Conservation (phyloP, 345 rosid species). For the Theobroma cacao region DNA sequence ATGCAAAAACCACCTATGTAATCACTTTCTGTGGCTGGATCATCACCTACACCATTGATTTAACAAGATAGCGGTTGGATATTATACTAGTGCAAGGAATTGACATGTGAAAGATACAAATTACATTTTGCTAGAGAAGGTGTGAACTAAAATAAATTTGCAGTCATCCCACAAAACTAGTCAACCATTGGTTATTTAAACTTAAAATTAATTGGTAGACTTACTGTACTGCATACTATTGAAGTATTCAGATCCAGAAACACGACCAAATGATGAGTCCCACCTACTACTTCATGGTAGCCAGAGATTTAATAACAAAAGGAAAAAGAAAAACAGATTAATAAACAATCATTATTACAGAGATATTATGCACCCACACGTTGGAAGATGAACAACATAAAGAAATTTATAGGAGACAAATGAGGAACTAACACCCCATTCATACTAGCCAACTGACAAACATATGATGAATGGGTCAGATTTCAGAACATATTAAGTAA, state of each 20-base stretch:
- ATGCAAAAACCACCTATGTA: conserved; percentile 65
- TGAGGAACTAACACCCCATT: background rate
- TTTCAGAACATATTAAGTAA: background rate
- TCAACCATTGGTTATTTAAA: background rate
- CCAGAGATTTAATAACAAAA: background rate
- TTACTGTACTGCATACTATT: conserved; percentile 64
- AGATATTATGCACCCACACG: background rate
- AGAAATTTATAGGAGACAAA: background rate
- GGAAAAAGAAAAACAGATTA: background rate
- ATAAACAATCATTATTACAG: conserved; percentile 3
- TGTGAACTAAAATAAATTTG: background rate
- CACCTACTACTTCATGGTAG: conserved; percentile 54
- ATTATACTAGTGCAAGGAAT: background rate
- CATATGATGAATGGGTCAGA: background rate
- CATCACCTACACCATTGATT: conserved; percentile 59
- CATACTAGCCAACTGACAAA: background rate
- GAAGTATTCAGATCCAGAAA: conserved; percentile 82
- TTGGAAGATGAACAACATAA: background rate
- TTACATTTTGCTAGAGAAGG: background rate
- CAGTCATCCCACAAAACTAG: background rate
- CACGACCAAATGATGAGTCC: conserved; percentile 78
- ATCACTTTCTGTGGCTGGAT: conserved; percentile 68
- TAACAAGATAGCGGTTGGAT: conserved; percentile 12
- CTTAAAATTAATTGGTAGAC: background rate
- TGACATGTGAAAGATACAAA: background rate